phyloP scores from a whole-genome alignment of 2,329 filamentous ascomycete genomes.

The Podosphaera xanthii region DNA sequence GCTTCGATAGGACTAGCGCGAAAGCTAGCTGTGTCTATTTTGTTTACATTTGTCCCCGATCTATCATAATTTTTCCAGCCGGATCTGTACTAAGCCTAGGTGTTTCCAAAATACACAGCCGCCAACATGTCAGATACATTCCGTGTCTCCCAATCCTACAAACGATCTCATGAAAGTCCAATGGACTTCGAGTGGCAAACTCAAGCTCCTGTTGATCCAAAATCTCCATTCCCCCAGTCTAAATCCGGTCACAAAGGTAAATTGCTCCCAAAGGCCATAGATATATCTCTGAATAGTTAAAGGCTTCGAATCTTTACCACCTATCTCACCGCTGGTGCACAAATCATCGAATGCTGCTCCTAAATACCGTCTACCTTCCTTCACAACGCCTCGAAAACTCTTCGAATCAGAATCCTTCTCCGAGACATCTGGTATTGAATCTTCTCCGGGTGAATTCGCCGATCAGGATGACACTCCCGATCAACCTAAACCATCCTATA shows the following conservation, averaged over 20 bases:
- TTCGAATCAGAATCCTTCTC: conserved; percentile 30
- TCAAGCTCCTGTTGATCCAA: conserved; percentile 32
- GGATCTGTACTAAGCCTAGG: neutral
- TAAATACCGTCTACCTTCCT: conserved; percentile 38
- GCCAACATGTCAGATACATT: conserved; percentile 8
- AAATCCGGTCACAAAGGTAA: conserved; percentile 11
- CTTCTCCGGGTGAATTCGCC: conserved; percentile 32
- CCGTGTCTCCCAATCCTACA: conserved; percentile 21
- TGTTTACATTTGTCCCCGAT: neutral
- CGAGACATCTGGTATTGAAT: conserved; percentile 33
- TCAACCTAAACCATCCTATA: conserved; percentile 27
- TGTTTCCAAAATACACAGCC: neutral
- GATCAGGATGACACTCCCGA: conserved; percentile 28
- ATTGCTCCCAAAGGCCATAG: neutral
- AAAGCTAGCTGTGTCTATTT: neutral
- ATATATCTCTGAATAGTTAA: conserved; percentile 1
- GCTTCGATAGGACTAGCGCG: too few relatives aligned
- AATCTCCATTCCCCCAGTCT: conserved; percentile 34
- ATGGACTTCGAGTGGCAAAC: conserved; percentile 47
- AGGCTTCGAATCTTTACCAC: conserved; percentile 20
- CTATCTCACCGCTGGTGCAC: conserved; percentile 19
- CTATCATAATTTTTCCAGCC: neutral
- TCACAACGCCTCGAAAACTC: conserved; percentile 37
- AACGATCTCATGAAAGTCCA: conserved; percentile 32
- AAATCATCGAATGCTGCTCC: conserved; percentile 23